Base-by-base conservation (phyloP, 805 yeast species). In the Hanseniaspora jakobsenii region DNA sequence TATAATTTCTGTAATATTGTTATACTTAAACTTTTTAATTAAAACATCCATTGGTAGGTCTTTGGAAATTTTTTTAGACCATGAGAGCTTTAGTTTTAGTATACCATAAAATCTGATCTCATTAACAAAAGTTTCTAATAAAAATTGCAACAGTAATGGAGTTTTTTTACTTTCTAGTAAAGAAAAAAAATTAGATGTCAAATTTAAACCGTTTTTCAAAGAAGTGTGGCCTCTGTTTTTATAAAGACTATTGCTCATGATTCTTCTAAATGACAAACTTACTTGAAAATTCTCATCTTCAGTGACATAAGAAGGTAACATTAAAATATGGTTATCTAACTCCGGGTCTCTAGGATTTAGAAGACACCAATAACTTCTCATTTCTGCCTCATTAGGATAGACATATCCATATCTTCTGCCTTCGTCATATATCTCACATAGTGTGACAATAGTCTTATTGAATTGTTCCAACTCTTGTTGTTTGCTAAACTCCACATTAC, bases 381-480 rank as follows among this genome's bases (percentile, higher is more conserved):
- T 84, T 57, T 91, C 98, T 0, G 96, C 82, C 61, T 91, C 97
- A 53, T 85, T 83, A 0, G 86, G 82, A 34, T 82, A 74, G 5
- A 48, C 49, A 0, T 83, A 77, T 2, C 86, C 89, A 48, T 71
- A 69, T 22, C 77, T 73, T 35, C 93, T 66, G 9, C 78, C 78
- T 54, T 82, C 95, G 45, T 75, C 75, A 55, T 91, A 91, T 57
- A 86, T 82, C 56, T 91, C 95, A 2, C 82, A 72, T 28, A 91
- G 64, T 0, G 97, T 82, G 55, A 89, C 94, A 37, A 91, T 60
- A 0, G 95, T 82, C 55, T 91, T 91, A 56, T 83, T 86, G 58
- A 91, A 72, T 58, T 91, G 98, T 59, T 91, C 98, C 14, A 89
- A 58, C 63, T 91, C 98, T 61, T 91, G 98, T 58, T 91, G 98